Percentiles rank a stretch among this genome's conserved stretches.
Conservation (phyloP, 306 rosid genomes). For the Quercus glauca region DNA sequence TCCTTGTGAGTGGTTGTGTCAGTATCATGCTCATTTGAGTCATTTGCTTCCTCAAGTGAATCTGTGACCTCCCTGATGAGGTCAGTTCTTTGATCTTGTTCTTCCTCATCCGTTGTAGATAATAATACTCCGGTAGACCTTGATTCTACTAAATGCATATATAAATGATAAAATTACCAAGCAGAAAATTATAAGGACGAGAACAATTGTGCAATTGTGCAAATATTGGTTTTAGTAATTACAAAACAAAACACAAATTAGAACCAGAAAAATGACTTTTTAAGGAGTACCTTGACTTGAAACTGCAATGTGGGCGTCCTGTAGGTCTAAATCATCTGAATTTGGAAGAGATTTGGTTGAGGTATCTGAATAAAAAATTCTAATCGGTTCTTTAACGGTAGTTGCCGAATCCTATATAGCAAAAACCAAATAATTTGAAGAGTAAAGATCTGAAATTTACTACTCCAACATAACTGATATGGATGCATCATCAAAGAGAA, state of each 20-base stretch:
- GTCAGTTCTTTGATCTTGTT: too few relatives aligned
- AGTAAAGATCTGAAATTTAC: not conserved
- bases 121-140: conserved; percentile 63
- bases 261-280: too few relatives aligned
- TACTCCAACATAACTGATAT: not conserved
- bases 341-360: too few relatives aligned
- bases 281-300: too few relatives aligned
- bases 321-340: too few relatives aligned
- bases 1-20: conserved; percentile 28
- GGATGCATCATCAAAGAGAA: conserved; percentile 8
- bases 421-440: too few relatives aligned
- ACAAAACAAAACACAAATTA: conserved; percentile 10
- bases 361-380: too few relatives aligned
- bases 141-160: conserved; percentile 34
- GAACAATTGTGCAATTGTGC: not conserved
- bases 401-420: too few relatives aligned
- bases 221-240: not conserved
- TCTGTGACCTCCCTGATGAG: too few relatives aligned
- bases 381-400: too few relatives aligned
- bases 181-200: not conserved
- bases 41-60: conserved; percentile 36
- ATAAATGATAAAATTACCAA: conserved; percentile 18
- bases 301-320: too few relatives aligned
- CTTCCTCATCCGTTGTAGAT: conserved; percentile 52
- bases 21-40: conserved; percentile 15